Evolutionary conservation across 169 alveolate species (phyloP).

Genomic region (Plasmodium knowlesi): DNA sequence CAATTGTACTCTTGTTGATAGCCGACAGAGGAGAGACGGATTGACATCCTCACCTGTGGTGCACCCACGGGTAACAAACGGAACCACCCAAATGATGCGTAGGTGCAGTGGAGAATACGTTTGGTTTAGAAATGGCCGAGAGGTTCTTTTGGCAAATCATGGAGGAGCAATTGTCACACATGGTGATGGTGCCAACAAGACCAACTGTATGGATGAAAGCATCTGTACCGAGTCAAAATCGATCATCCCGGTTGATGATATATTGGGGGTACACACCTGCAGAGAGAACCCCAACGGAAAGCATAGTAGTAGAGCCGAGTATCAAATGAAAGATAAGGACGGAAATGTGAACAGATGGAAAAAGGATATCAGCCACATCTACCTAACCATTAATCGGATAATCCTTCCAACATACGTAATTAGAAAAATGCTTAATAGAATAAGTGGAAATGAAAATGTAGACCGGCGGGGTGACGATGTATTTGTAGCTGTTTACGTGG

Average conservation of each 20-base stretch:
- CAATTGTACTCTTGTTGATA: not conserved
- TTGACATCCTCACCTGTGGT: not conserved
- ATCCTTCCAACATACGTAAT: not conserved
- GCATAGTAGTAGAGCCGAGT: not conserved
- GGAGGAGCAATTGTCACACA: not conserved
- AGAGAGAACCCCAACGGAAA: not conserved
- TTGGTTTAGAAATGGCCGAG: not conserved
- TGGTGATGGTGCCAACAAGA: not conserved
- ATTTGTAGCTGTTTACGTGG: slow-evolving; percentile 48
- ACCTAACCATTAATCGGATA: slow-evolving; percentile 12
- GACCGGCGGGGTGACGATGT: not conserved
- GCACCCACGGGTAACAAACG: not conserved
- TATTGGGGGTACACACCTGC: not conserved
- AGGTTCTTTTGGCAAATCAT: not conserved
- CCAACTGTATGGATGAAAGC: not conserved
- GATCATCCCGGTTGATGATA: not conserved
- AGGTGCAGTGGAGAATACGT: slow-evolving; percentile 14
- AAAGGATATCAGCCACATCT: not conserved
- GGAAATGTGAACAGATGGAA: not conserved
- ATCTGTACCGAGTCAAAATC: too few species aligned
- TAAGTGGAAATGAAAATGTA: not conserved
- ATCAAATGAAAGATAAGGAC: slow-evolving; percentile 2
- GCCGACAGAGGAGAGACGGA: not conserved
- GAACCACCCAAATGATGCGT: not conserved
- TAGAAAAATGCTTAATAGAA: not conserved